Evolutionary conservation across 176 grass and related monocot genomes (phyloP), one percentile per base, ranked within the genome.

Genomic region (Tillandsia leiboldiana): DNA sequence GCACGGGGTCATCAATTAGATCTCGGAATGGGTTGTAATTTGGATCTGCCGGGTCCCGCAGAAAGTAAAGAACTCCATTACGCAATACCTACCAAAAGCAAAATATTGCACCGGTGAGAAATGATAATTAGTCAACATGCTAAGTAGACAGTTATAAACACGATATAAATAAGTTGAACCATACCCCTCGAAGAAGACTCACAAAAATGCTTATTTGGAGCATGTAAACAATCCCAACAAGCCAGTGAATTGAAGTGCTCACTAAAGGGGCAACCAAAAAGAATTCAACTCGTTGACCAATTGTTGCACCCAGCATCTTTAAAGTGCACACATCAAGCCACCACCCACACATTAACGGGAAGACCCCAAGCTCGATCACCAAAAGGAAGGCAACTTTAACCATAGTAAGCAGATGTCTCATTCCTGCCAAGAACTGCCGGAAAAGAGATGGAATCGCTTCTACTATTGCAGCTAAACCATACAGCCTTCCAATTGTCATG

Each of bases 191-290:
- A 83, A 99, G 94, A 81, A 99, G 94, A 65, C 83, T 99, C 18
- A 99, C 94, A 72, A 99, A 99, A 78, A 99, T 99, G 77, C 89
- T 93, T 77, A 99, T 99, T 71, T 93, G 90, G 26, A 99, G 94
- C 95, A 99, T 99, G 82, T 99, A 99, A 68, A 99, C 71, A 72
- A 99, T 99, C 22, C 95, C 95, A 81, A 99, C 87, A 76, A 94
- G 81, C 95, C 95, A 99, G 79, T 99, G 95, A 58, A 99, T 88
- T 23, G 84, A 89, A 53, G 82, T 90, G 87, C 95, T 99, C 47
- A 87, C 84, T 81, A 99, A 79, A 27, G 87, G 95, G 72, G 95
- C 90, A 49, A 85, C 66, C 10, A 80, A 77, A 66, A 99, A 99
- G 79, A 99, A 99, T 52, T 94, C 95, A 74, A 99, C 80, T 81